phyloP scores from a whole-genome alignment of 108 stramenopile species.

The Bacterosira constricta region DNA sequence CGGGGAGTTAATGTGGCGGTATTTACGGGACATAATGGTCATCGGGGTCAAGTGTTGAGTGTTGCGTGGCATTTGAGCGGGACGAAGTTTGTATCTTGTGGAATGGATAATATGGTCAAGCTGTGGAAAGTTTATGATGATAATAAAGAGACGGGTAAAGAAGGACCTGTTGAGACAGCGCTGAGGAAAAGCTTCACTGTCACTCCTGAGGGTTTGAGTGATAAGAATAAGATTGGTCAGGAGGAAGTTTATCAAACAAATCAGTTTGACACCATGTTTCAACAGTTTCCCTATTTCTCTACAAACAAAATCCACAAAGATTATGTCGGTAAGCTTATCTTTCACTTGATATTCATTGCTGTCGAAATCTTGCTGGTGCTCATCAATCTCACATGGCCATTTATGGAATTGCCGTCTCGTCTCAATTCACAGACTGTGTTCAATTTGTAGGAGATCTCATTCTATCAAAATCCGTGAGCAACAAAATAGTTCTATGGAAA shows the following conservation, averaged over 20 bases:
- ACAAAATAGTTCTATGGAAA: constrained; percentile 79
- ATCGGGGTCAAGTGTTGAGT: constrained; percentile 69
- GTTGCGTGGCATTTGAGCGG: constrained; percentile 80
- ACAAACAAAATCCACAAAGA: constrained; percentile 74
- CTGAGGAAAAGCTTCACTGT: constrained; percentile 12
- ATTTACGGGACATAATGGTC: constrained; percentile 83
- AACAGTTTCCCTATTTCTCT: constrained; percentile 74
- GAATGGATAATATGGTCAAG: constrained; percentile 80
- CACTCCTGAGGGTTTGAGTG: constrained; percentile 1
- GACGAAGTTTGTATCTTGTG: constrained; percentile 62
- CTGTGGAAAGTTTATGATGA: constrained; percentile 60
- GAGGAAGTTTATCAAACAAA: not conserved
- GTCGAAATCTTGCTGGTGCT: not conserved
- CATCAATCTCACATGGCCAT: not conserved
- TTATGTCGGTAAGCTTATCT: constrained; percentile 52
- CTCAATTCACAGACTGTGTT: constrained; percentile 60
- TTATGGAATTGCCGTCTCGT: not conserved
- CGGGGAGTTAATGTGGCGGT: constrained; percentile 68
- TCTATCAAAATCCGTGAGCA: constrained; percentile 71
- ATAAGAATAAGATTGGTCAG: too few species aligned
- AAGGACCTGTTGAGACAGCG: constrained; percentile 7
- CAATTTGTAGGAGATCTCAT: constrained; percentile 81
- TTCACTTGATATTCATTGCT: not conserved
- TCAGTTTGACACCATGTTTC: constrained; percentile 32
- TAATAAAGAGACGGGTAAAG: not conserved